Percentiles rank a stretch among this genome's conserved stretches.
Evolutionary conservation across 345 rosid genomes (phyloP).

Genomic region (Heritiera fomes): DNA sequence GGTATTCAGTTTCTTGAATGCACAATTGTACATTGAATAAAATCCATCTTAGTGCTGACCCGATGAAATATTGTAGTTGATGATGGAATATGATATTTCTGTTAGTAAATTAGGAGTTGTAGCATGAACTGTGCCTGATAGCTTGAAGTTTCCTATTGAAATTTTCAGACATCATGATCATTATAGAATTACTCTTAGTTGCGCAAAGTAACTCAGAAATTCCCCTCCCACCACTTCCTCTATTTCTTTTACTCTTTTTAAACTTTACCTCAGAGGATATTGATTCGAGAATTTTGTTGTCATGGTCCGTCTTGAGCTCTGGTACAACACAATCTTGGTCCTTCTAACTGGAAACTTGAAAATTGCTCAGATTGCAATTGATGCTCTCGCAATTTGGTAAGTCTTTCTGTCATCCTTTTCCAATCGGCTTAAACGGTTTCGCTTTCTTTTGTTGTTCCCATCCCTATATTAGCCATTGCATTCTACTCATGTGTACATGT

Average conservation of each 20-base stretch:
- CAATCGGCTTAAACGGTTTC: neutral
- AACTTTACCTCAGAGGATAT: neutral
- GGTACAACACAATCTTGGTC: constrained; percentile 43
- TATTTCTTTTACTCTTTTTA: too few species aligned
- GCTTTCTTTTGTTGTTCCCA: neutral
- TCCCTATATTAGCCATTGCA: neutral
- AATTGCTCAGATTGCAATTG: constrained; percentile 69
- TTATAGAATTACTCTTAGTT: neutral
- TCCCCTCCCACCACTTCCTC: neutral
- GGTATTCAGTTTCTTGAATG: too few species aligned
- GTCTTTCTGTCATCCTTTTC: neutral
- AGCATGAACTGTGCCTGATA: neutral
- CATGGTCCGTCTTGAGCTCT: constrained; percentile 63
- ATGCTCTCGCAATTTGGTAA: constrained; percentile 87
- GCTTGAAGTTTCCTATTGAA: neutral
- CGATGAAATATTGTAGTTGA: neutral
- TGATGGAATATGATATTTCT: neutral
- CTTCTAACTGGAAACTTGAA: constrained; percentile 63
- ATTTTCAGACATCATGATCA: neutral
- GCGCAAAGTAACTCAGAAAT: neutral
- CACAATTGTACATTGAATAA: neutral
- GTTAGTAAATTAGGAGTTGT: neutral
- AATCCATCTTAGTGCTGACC: neutral
- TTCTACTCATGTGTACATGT: neutral
- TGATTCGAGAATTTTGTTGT: constrained; percentile 17